Evolutionary conservation across 23 red algal species (phyloP), one percentile per base, ranked within the genome.

Genomic region (Gracilaria gracilis): DNA sequence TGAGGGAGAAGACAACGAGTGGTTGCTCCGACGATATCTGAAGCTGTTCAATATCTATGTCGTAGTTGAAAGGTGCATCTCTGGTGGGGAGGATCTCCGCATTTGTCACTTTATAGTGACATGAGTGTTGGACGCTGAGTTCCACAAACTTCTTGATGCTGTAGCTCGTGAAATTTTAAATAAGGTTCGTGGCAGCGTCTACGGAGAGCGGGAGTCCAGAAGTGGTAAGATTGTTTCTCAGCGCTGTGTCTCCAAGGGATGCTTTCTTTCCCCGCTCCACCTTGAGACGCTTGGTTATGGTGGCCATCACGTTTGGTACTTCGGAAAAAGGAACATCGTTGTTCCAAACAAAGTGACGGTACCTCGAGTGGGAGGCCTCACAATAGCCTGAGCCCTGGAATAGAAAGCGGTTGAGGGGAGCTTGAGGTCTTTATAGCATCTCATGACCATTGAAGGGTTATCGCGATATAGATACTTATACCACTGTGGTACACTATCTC

Each of bases 401-500:
- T 2, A 78, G 38, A 23, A 78, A 78, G 4, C 73, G 4, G 40
- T 47, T 7, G n/a, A n/a, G 9, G 38, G 40, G 9, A 47, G 24
- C 31, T 47, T 5, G 9, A 54, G 12, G n/a, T 47, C 12, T 23
- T 47, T 78, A n/a, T 78, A 78, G 38, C 39, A 50, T 38, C 25
- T 29, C 25, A 78, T 21, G 38, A 54, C 5, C 40, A 78, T 78
- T 16, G 38, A 50, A 11, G 73, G 40, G 38, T 78, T 47, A 1
- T 78, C 38, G 13, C 48, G 39, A n/a, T 78, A 78, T 25, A 78
- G 73, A 28, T 44, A 78, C 48, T 78, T 78, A 21, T 78, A 78
- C 73, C 73, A 78, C 12, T 78, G 40, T 29, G 73, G 73, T 12
- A 78, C 1, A 9, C 11, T 47, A 1, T 29, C 39, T 7, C 25